These are phyloP conservation scores for Cantharellus cinnabarinus DNA, from an alignment of 768 basidiomycete species.

Conservation along the genomic window DNA sequence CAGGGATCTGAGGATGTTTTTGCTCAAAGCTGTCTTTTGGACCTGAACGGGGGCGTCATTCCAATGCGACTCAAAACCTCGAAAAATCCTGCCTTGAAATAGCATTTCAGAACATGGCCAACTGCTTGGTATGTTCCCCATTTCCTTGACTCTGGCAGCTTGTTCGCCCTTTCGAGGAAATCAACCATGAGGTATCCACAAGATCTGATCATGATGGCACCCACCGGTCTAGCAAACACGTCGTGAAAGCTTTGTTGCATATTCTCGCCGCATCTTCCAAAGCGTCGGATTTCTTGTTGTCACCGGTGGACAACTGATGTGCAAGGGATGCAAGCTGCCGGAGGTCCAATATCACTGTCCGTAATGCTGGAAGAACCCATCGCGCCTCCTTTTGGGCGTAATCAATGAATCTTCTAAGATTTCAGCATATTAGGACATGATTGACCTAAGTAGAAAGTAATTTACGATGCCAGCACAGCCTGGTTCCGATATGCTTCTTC, in stretches of 20 bases:
- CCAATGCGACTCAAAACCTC: background rate
- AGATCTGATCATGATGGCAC: slow-evolving; percentile 16
- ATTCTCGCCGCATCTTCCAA: slow-evolving; percentile 78
- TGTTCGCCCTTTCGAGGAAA: slow-evolving; percentile 31
- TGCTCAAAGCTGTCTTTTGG: slow-evolving; percentile 75
- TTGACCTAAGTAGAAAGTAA: slow-evolving; percentile 9
- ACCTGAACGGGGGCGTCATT: slow-evolving; percentile 23
- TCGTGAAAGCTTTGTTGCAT: slow-evolving; percentile 76
- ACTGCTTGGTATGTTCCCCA: slow-evolving; percentile 91
- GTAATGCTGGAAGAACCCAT: slow-evolving; percentile 73
- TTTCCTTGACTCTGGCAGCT: slow-evolving; percentile 53
- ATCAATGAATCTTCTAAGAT: slow-evolving; percentile 43
- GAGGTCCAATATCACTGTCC: slow-evolving; percentile 61
- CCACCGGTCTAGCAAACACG: slow-evolving; percentile 70
- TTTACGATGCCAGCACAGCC: slow-evolving; percentile 53
- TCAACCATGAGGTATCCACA: slow-evolving; percentile 1
- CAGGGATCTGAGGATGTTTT: slow-evolving; percentile 79
- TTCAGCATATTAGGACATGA: no score
- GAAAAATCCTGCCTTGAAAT: slow-evolving; percentile 55
- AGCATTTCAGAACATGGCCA: slow-evolving; percentile 75
- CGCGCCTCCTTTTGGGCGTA: slow-evolving; percentile 65
- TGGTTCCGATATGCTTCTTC: slow-evolving; percentile 69
- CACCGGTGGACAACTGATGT: slow-evolving; percentile 21
- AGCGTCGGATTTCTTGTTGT: slow-evolving; percentile 32
- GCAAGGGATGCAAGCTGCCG: slow-evolving; percentile 55